Evolutionary conservation across 345 rosid genomes (phyloP).

Genomic region (Laguncularia racemosa): DNA sequence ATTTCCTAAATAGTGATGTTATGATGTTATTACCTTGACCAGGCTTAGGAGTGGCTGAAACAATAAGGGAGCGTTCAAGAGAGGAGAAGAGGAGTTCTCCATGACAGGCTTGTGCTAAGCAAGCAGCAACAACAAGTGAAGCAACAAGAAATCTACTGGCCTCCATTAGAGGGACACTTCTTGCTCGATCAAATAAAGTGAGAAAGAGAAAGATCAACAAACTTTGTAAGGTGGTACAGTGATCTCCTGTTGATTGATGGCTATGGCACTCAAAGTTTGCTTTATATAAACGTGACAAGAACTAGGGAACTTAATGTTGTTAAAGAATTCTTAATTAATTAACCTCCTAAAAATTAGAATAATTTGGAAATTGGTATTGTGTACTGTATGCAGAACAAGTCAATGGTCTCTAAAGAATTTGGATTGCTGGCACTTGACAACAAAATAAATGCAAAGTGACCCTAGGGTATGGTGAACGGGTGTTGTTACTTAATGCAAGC

Average conservation of each 20-base stretch:
- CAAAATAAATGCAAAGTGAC: slow-evolving; percentile 8
- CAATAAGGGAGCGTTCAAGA: slow-evolving; percentile 27
- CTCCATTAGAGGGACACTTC: background rate
- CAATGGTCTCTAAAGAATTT: slow-evolving; percentile 8
- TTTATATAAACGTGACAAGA: no score
- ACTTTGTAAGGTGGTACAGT: no score
- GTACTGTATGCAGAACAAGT: slow-evolving; percentile 10
- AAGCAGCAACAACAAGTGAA: slow-evolving; percentile 11
- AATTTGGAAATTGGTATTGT: background rate
- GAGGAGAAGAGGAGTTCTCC: slow-evolving; percentile 33
- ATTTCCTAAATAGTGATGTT: no score
- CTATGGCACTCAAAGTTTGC: no score
- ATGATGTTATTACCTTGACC: slow-evolving; percentile 27
- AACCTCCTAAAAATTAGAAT: no score
- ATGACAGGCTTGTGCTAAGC: slow-evolving; percentile 10
- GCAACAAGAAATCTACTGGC: slow-evolving; percentile 4
- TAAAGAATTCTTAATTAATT: no score
- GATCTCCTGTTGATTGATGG: no score
- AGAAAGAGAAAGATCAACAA: no score
- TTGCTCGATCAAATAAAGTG: no score
- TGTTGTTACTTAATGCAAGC: no score
- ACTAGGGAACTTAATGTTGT: no score
- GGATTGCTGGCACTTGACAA: background rate
- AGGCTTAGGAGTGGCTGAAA: slow-evolving; percentile 27
- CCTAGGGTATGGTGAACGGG: slow-evolving; percentile 12